phyloP scores from a whole-genome alignment of 2,329 filamentous ascomycete genomes.

The Lecanicillium sp. region DNA sequence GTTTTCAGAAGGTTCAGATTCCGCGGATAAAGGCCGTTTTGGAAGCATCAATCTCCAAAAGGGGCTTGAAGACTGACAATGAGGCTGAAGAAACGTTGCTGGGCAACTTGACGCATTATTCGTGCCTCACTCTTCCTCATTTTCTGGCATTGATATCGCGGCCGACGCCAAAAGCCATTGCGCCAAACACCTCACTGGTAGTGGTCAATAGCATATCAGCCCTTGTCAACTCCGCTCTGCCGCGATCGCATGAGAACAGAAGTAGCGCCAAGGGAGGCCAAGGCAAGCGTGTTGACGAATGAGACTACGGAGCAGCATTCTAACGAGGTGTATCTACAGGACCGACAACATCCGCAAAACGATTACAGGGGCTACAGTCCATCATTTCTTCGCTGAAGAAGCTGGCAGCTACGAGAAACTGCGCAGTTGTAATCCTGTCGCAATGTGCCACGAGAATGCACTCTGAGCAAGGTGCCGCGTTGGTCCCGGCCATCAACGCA shows the following conservation, averaged over 20 bases:
- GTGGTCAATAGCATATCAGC: conserved; percentile 73
- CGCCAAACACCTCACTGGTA: conserved; percentile 56
- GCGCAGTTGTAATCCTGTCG: conserved; percentile 68
- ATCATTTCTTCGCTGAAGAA: conserved; percentile 67
- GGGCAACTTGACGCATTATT: conserved; percentile 38
- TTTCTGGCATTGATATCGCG: conserved; percentile 66
- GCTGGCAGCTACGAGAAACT: conserved; percentile 63
- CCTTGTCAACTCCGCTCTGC: conserved; percentile 70
- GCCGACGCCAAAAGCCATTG: conserved; percentile 56
- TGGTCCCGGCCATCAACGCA: conserved; percentile 69
- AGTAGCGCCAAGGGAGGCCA: conserved; percentile 28
- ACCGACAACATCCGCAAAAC: conserved; percentile 30
- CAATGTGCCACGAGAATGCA: conserved; percentile 80
- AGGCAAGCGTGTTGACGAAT: conserved; percentile 21
- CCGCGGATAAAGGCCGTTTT: conserved; percentile 21
- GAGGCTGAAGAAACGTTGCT: conserved; percentile 13
- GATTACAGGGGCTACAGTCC: conserved; percentile 47
- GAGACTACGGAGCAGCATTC: not conserved
- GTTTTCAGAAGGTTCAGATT: conserved; percentile 33
- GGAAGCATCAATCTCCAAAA: conserved; percentile 10
- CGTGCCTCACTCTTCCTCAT: conserved; percentile 57
- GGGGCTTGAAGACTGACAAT: conserved; percentile 7
- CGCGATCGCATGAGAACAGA: conserved; percentile 42
- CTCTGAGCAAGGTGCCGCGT: conserved; percentile 54
- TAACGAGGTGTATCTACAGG: conserved; percentile 17